Base-by-base conservation (phyloP, 768 basidiomycete genomes). In the Boletus insuetus region DNA sequence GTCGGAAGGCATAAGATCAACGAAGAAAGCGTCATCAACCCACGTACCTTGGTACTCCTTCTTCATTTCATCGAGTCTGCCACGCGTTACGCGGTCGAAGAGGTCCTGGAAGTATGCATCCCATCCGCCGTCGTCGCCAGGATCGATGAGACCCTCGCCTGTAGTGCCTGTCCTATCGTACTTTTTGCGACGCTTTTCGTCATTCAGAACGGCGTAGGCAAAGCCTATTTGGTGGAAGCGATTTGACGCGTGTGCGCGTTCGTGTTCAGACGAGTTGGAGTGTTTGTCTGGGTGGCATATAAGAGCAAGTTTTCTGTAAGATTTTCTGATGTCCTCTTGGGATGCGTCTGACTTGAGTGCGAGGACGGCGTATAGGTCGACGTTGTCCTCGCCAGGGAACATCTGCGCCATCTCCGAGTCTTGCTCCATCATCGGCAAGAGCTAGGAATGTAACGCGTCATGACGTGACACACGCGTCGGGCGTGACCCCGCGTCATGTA, bases 151-250 rank as follows among this genome's bases (percentile, higher is more conserved):
- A 11, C 81, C 82, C 63, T 98, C 94, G 58, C 86, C 84, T 10
- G 94, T 97, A 60, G 82, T 82, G 17, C 97, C 97, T 0, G 89
- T 96, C 51, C 71, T 73, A 63, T 98, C 94, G 61, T 98, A 99
- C 56, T 84, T 77, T 65, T 82, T 77, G 66, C 86, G 82, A 60
- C 86, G 73, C 65, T 82, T 85, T 55, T 84, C 84, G 61, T 98
- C 94, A 51, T 86, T 80, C 29, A 98, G 77, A 0, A 98, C 85
- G 1, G 91, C 79, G 71, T 97, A 99, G 11, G 96, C 92, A 65
- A 95, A 98, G 0, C 96, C 93, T 61, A 98, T 82, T 65, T 94
- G 92, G 63, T 94, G 92, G 67, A 98, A 96, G 70, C 87, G 87
- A 59, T 72, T 77, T n/a, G 82, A 84, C 63, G 89, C 85, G 59